Evolutionary conservation across 805 yeast species (phyloP).

Genomic region (Candida qinlingensis): DNA sequence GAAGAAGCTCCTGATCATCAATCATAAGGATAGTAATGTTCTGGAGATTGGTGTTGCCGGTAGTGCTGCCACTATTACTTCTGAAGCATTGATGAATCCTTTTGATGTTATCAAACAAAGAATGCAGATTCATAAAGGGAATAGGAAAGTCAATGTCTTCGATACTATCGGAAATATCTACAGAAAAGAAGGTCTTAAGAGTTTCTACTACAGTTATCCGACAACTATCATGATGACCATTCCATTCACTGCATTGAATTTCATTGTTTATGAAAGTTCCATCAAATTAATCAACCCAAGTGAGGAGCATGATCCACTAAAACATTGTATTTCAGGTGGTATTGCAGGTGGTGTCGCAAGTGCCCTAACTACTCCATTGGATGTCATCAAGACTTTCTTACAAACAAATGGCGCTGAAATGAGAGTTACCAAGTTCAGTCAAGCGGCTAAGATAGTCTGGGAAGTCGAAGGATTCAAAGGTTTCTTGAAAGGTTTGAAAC

Average conservation of each 20-base stretch:
- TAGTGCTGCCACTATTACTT: constrained; percentile 83
- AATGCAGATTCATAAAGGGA: constrained; percentile 56
- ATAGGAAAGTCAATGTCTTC: constrained; percentile 1
- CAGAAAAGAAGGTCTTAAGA: constrained; percentile 57
- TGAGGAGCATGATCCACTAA: constrained; percentile 78
- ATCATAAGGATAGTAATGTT: constrained; percentile 57
- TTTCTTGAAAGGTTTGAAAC: constrained; percentile 79
- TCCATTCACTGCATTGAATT: constrained; percentile 92
- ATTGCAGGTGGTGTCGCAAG: constrained; percentile 94
- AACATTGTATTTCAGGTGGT: constrained; percentile 90
- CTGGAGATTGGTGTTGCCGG: constrained; percentile 83
- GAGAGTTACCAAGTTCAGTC: constrained; percentile 45
- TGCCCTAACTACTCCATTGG: constrained; percentile 90
- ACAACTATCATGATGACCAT: constrained; percentile 90
- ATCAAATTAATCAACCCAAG: constrained; percentile 73
- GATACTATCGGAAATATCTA: constrained; percentile 13
- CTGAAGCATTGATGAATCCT: constrained; percentile 96
- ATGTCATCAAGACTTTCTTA: constrained; percentile 84
- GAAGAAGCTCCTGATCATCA: constrained; percentile 30
- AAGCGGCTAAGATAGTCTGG: constrained; percentile 71
- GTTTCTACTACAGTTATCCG: constrained; percentile 89
- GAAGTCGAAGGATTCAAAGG: constrained; percentile 54
- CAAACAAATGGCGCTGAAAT: constrained; percentile 69
- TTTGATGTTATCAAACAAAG: constrained; percentile 94
- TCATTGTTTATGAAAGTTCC: constrained; percentile 83